A percentile compares a stretch with the other conserved stretches of the same genome.
Conservation (phyloP, 2,329 filamentous ascomycete genomes). For the Pyrenochaeta sp. region DNA sequence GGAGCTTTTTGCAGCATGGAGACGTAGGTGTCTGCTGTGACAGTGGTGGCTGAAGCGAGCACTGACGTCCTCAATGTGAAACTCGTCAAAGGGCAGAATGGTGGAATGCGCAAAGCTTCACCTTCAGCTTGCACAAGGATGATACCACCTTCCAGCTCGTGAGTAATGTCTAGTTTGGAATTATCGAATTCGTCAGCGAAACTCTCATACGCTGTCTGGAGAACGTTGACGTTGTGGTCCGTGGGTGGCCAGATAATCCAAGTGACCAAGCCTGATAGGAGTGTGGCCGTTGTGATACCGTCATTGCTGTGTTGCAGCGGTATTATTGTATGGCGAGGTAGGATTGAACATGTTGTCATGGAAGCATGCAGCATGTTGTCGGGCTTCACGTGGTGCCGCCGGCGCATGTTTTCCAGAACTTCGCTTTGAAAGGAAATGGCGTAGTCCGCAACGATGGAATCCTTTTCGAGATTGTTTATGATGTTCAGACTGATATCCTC, state of each 20-base stretch:
- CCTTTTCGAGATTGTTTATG: constrained; percentile 8
- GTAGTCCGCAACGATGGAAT: not conserved
- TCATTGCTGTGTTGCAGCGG: constrained; percentile 28
- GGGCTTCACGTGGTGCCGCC: not conserved
- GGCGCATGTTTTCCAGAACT: constrained; percentile 13
- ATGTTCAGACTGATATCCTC: constrained; percentile 5
- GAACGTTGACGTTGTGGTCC: constrained; percentile 16
- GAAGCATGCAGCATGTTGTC: constrained; percentile 7
- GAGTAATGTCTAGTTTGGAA: not conserved
- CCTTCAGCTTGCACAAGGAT: constrained; percentile 19
- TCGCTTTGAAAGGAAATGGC: constrained; percentile 17
- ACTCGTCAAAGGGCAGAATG: constrained; percentile 21
- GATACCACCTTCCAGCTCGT: constrained; percentile 23
- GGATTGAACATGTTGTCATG: constrained; percentile 7
- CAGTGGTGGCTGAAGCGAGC: constrained; percentile 11
- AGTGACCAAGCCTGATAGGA: constrained; percentile 23
- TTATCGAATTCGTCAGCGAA: constrained; percentile 1
- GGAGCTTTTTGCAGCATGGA: constrained; percentile 16
- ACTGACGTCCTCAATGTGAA: constrained; percentile 14
- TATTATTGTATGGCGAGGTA: constrained; percentile 11
- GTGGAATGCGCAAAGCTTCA: constrained; percentile 23
- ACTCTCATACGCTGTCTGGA: constrained; percentile 16
- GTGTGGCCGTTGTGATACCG: constrained; percentile 17
- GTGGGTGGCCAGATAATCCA: constrained; percentile 37
- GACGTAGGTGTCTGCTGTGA: constrained; percentile 13